Evolutionary conservation across 257 asterid species (phyloP).

Genomic region (Scutellaria barbata): DNA sequence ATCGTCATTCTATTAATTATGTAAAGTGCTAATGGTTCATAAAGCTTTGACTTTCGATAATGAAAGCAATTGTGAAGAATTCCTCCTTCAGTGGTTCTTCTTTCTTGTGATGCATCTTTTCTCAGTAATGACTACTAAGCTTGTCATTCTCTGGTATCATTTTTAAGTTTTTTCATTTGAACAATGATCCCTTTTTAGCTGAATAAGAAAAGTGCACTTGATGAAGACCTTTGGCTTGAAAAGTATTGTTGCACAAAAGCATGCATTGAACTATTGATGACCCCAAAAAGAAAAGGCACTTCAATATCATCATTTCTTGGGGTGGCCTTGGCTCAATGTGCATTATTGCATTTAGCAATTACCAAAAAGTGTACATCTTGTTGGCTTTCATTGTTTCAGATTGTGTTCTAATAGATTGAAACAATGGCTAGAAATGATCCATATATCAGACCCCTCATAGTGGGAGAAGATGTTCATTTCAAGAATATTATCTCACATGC

Average conservation of each 20-base stretch:
- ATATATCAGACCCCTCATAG: too few species aligned
- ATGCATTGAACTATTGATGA: not conserved
- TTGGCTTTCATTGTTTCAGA: not conserved
- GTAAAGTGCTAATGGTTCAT: not conserved
- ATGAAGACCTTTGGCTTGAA: constrained; percentile 26
- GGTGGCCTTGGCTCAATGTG: not conserved
- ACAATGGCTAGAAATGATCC: too few species aligned
- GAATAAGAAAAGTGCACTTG: constrained; percentile 19
- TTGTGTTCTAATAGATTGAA: too few species aligned
- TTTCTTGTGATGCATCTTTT: not conserved
- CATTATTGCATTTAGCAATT: not conserved
- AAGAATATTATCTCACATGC: too few species aligned
- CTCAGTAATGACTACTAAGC: not conserved
- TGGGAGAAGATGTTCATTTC: too few species aligned
- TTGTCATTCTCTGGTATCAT: not conserved
- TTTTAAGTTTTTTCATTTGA: not conserved
- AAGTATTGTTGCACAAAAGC: constrained; percentile 17
- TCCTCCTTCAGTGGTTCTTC: not conserved
- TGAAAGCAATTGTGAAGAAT: not conserved
- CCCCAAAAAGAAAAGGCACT: not conserved
- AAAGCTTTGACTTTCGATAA: not conserved
- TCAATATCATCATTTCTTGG: not conserved
- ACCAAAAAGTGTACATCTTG: constrained; percentile 4
- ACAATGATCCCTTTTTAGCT: not conserved
- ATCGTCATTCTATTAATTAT: not conserved